Conservation (phyloP, 345 rosid species). For the Brassica napus region DNA sequence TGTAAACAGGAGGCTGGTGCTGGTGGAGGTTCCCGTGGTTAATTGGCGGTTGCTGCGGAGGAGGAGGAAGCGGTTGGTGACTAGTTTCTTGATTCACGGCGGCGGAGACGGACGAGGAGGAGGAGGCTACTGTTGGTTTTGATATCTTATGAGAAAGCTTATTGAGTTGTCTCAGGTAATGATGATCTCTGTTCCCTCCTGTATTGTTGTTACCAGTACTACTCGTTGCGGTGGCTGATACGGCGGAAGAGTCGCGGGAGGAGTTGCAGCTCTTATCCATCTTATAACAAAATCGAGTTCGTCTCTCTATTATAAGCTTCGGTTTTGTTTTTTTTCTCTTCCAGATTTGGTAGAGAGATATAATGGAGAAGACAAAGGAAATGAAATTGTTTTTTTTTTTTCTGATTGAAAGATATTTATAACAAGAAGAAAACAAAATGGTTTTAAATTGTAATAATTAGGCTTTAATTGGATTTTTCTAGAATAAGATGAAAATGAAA, state of each 20-base stretch:
- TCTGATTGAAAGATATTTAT: background rate
- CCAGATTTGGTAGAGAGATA: conserved; percentile 43
- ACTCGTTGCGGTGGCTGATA: conserved; percentile 21
- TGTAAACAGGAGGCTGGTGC: conserved; percentile 87
- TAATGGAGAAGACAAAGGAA: conserved; percentile 31
- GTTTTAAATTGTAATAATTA: background rate
- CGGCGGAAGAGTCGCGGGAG: conserved; percentile 49
- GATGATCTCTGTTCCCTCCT: conserved; percentile 41
- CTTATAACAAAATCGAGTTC: background rate
- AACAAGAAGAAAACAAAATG: background rate
- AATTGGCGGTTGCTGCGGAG: conserved; percentile 7
- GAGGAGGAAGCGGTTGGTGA: conserved; percentile 23
- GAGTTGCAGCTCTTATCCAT: conserved; percentile 70
- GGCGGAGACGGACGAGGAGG: background rate
- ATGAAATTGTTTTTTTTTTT: conserved; percentile 12
- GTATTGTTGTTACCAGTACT: conserved; percentile 19
- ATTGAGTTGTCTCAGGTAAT: conserved; percentile 67
- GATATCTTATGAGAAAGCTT: conserved; percentile 86
- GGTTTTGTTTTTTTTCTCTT: background rate
- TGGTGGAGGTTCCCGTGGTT: conserved; percentile 48
- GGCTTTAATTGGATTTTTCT: conserved; percentile 4
- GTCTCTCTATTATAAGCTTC: conserved; percentile 6
- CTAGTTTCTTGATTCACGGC: conserved; percentile 50
- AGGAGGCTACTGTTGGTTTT: conserved; percentile 44
- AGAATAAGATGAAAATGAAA: conserved; percentile 36